These are phyloP conservation scores for Helotiales sp. DNA, from an alignment of 2,329 filamentous ascomycete genomes.

Conservation along the genomic window DNA sequence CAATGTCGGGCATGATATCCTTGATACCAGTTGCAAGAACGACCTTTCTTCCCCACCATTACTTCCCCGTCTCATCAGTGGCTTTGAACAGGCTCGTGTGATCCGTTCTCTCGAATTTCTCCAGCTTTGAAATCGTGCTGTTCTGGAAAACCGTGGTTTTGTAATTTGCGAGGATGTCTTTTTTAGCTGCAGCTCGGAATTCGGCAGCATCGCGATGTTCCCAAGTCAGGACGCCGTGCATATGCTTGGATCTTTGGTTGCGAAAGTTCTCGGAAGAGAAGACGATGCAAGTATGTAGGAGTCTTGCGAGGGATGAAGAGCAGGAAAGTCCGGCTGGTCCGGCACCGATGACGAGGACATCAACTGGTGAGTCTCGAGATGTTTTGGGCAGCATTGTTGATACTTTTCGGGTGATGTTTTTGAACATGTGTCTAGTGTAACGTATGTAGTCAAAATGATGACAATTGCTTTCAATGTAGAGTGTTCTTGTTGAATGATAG, in stretches of 20 bases:
- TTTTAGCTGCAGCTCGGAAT: slow-evolving; percentile 43
- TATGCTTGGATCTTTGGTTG: slow-evolving; percentile 49
- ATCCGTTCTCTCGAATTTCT: slow-evolving; percentile 27
- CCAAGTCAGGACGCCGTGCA: slow-evolving; percentile 51
- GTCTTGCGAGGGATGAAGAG: slow-evolving; percentile 47
- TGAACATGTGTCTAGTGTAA: neutral
- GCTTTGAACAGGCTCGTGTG: slow-evolving; percentile 44
- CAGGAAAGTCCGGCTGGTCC: slow-evolving; percentile 53
- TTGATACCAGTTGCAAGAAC: slow-evolving; percentile 59
- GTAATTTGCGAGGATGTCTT: slow-evolving; percentile 46
- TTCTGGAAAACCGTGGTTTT: slow-evolving; percentile 44
- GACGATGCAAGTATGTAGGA: slow-evolving; percentile 47
- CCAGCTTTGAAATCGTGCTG: slow-evolving; percentile 32
- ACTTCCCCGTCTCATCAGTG: slow-evolving; percentile 48
- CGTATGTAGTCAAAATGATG: neutral
- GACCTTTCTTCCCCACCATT: slow-evolving; percentile 57
- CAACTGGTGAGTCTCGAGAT: slow-evolving; percentile 22
- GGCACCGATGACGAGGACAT: slow-evolving; percentile 48
- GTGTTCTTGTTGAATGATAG: neutral
- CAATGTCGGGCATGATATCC: slow-evolving; percentile 57
- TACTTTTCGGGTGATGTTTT: neutral
- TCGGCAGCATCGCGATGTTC: slow-evolving; percentile 45
- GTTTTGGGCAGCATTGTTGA: neutral
- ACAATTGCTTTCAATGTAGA: neutral
- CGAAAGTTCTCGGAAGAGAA: slow-evolving; percentile 51